Conservation (phyloP, 768 basidiomycete genomes). For the Mycena maculata region DNA sequence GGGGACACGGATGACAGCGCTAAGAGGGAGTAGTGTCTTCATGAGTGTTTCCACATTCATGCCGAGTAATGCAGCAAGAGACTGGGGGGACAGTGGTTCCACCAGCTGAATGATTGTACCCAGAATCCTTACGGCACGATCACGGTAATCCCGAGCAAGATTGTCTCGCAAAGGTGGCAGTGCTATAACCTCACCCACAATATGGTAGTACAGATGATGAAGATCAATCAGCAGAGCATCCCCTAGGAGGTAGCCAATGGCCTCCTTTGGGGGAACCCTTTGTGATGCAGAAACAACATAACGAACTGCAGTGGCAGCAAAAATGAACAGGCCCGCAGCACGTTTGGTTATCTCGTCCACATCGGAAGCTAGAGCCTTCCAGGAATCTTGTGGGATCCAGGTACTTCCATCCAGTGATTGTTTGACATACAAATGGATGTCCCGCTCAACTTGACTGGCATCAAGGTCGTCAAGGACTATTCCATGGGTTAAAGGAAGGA, state of each 20-base stretch:
- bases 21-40: not conserved
- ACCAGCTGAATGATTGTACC: not conserved
- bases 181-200: not conserved
- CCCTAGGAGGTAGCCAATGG: not conserved
- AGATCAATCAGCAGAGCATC: not conserved
- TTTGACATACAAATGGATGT: not conserved
- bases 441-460: not conserved
- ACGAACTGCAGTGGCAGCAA: constrained; percentile 1
- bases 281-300: not conserved
- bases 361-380: not conserved
- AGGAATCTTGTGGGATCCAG: not conserved
- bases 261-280: not conserved
- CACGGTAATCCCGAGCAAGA: not conserved
- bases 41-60: not conserved
- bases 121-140: not conserved
- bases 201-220: not conserved
- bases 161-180: not conserved
- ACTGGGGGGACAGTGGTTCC: not conserved
- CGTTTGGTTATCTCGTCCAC: constrained; percentile 3
- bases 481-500: not conserved
- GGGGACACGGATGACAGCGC: not conserved
- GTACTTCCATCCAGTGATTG: not conserved
- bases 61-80: not conserved
- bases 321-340: not conserved
- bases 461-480: not conserved